A percentile compares a stretch with the other conserved stretches of the same genome.
phyloP scores from a whole-genome alignment of 2,329 filamentous ascomycete species.

The Cytospora piceae region DNA sequence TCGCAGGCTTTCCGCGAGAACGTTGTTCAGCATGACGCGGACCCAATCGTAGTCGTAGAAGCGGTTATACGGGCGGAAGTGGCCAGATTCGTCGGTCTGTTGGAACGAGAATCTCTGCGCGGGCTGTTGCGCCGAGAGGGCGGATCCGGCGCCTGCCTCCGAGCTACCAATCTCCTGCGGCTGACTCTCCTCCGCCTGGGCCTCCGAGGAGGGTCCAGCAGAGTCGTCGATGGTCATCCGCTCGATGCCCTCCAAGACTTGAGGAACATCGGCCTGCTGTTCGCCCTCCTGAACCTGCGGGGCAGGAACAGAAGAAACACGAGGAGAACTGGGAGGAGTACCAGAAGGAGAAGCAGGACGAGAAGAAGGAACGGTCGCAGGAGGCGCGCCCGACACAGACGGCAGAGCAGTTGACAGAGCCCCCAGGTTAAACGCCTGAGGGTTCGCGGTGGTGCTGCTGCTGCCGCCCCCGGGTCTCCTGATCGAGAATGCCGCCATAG shows the following conservation, averaged over 20 bases:
- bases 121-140: background rate
- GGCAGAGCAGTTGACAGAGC: background rate
- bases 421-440: background rate
- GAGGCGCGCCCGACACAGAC: background rate
- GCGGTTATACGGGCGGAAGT: background rate
- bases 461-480: background rate
- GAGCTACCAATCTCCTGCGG: too few species aligned
- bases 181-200: background rate
- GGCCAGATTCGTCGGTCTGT: background rate
- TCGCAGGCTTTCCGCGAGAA: background rate
- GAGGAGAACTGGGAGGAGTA: background rate
- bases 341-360: background rate
- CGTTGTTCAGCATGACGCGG: background rate
- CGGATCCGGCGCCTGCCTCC: background rate
- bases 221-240: background rate
- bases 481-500: background rate
- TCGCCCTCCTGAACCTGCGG: too few species aligned
- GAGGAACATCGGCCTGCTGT: background rate
- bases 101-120: background rate
- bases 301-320: background rate
- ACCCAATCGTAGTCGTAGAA: background rate
- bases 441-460: background rate
- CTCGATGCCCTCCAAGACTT: background rate
- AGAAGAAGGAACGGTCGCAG: background rate
- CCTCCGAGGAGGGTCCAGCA: background rate